phyloP scores from a whole-genome alignment of 108 stramenopile species.

The Tribonema minus region DNA sequence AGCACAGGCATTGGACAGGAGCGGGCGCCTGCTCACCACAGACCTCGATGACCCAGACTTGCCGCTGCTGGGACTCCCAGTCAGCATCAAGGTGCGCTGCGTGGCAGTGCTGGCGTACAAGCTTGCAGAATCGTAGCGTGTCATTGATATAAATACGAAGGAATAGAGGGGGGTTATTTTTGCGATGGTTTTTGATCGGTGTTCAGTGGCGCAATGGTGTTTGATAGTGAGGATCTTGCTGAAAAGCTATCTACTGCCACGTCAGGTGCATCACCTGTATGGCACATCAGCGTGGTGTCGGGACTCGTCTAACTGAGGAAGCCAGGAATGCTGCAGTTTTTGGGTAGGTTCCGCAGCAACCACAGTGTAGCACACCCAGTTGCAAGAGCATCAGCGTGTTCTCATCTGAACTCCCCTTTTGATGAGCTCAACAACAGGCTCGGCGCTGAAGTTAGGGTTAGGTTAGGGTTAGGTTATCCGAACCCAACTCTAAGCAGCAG shows the following conservation, averaged over 20 bases:
- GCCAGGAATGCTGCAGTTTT: too few relatives aligned
- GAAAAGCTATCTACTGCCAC: neutral
- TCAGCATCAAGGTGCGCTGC: conserved; percentile 52
- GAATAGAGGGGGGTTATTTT: neutral
- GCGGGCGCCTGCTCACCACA: neutral
- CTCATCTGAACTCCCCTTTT: too few relatives aligned
- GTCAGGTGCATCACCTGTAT: neutral
- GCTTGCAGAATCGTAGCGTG: neutral
- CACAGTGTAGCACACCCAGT: too few relatives aligned
- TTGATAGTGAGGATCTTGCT: too few relatives aligned
- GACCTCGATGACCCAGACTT: neutral
- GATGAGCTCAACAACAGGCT: too few relatives aligned
- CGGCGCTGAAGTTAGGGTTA: too few relatives aligned
- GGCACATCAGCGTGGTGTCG: too few relatives aligned
- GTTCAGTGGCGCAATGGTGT: neutral
- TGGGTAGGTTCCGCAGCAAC: too few relatives aligned
- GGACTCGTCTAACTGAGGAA: too few relatives aligned
- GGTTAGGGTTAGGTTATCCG: too few relatives aligned
- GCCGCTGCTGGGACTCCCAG: conserved; percentile 47
- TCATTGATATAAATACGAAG: neutral
- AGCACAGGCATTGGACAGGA: conserved; percentile 18
- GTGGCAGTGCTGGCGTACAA: conserved; percentile 32
- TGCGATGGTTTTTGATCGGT: neutral
- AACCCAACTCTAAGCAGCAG: too few relatives aligned
- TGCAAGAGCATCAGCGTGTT: too few relatives aligned